phyloP scores from a whole-genome alignment of 2,329 filamentous ascomycete genomes.

The Scortechinia acanthostroma region DNA sequence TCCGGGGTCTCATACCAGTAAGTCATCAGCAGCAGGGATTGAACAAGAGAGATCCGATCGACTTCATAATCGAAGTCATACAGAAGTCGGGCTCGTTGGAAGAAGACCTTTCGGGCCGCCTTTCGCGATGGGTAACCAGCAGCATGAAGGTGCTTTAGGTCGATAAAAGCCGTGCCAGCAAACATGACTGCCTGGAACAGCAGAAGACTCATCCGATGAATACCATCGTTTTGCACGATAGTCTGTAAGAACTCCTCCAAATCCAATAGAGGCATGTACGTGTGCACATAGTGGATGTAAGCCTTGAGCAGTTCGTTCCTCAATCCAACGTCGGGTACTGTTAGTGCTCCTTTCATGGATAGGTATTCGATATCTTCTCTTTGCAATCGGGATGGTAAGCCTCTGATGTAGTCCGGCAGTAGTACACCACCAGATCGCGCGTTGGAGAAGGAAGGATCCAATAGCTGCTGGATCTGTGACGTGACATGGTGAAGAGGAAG shows the following conservation, averaged over 20 bases:
- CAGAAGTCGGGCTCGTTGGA: conserved; percentile 76
- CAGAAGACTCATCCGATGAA: conserved; percentile 71
- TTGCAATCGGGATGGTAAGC: background rate
- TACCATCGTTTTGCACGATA: conserved; percentile 61
- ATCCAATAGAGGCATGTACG: conserved; percentile 86
- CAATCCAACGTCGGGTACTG: conserved; percentile 62
- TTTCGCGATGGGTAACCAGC: conserved; percentile 75
- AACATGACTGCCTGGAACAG: conserved; percentile 96
- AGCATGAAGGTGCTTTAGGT: conserved; percentile 67
- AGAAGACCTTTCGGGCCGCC: conserved; percentile 79
- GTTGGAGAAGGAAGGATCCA: background rate
- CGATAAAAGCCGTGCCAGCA: conserved; percentile 79
- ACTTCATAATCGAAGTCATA: conserved; percentile 95
- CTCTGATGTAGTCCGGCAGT: background rate
- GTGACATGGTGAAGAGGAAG: background rate
- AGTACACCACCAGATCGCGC: background rate
- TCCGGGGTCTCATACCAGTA: conserved; percentile 97
- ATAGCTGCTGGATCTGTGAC: background rate
- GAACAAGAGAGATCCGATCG: conserved; percentile 81
- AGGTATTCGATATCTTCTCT: conserved; percentile 76
- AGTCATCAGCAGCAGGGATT: conserved; percentile 83
- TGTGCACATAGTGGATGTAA: conserved; percentile 85
- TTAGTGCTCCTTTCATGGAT: conserved; percentile 75
- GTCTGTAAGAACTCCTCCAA: conserved; percentile 49
- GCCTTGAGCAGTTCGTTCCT: conserved; percentile 76